phyloP scores from a whole-genome alignment of 805 yeast species.

The Lachancea sp. region DNA sequence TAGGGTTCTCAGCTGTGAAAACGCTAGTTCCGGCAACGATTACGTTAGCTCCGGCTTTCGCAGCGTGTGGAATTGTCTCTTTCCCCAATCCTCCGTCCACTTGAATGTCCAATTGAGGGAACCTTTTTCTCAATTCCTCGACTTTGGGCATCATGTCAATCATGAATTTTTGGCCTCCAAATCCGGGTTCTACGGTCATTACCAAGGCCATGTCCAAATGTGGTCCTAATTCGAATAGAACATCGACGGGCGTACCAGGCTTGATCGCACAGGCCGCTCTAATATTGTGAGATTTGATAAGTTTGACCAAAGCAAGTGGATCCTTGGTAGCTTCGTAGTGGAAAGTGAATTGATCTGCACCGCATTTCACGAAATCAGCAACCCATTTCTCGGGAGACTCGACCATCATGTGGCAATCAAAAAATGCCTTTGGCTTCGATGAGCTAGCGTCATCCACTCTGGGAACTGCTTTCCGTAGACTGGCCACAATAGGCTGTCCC shows the following conservation, averaged over 20 bases:
- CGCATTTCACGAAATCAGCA: constrained; percentile 81
- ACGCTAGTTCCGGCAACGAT: constrained; percentile 97
- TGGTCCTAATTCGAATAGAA: constrained; percentile 65
- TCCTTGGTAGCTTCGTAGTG: constrained; percentile 88
- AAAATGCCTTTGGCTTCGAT: constrained; percentile 45
- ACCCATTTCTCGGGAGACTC: constrained; percentile 90
- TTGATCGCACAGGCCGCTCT: constrained; percentile 91
- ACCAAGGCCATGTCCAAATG: constrained; percentile 88
- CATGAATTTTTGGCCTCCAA: constrained; percentile 98
- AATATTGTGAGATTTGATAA: constrained; percentile 76
- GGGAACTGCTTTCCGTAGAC: constrained; percentile 74
- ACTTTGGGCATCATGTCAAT: constrained; percentile 95
- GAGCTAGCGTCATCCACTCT: constrained; percentile 40
- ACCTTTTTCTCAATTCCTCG: constrained; percentile 59
- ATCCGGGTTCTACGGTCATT: constrained; percentile 99
- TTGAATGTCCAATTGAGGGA: constrained; percentile 79
- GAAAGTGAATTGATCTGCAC: constrained; percentile 94
- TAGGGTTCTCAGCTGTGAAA: constrained; percentile 77
- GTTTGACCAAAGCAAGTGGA: constrained; percentile 64
- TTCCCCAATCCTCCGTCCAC: constrained; percentile 95
- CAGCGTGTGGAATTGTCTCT: constrained; percentile 79
- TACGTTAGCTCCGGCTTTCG: constrained; percentile 96
- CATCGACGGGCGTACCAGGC: constrained; percentile 88
- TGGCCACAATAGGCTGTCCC: constrained; percentile 83
- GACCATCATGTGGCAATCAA: constrained; percentile 99